Base-by-base conservation (phyloP, 768 basidiomycete genomes). In the Pulveroboletus sp. region DNA sequence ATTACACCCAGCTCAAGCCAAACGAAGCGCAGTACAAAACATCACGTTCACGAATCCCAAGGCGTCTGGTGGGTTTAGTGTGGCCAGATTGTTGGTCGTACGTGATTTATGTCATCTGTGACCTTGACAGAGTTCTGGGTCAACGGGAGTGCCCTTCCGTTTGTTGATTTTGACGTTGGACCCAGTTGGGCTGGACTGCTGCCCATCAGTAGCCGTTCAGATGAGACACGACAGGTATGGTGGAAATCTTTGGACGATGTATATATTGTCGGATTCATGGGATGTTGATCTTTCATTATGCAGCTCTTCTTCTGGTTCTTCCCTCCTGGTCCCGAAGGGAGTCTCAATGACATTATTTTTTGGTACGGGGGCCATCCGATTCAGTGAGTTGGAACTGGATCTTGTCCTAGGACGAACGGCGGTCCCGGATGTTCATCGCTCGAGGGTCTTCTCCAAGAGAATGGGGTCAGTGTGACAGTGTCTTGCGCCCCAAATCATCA, bases 241-340 rank as follows among this genome's bases (percentile, higher is more conserved):
- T 26, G 5, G 5, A 26, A 8, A 13, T 26, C 4, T 7, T 3
- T 24, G 28, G 33, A 10, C 15, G 6, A 5, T 18, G 17, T 21
- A 1, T 8, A 2, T 2, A 8, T 7, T 8, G 2, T 10, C 17
- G 21, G 2, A 17, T 8, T 39, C 9, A 11, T 2, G 18, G 18
- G 4, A 46, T 27, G 15, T 15, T 43, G 28, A 49, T n/a, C 5
- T 13, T 27, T n/a, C 11, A 8, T 10, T 15, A 5, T 32, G 0
- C 47, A 89, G 84, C 75, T 88, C 14, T 89, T 84, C 72, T 89
- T 89, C 70, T 89, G 87, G 86, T 84, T 87, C 68, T 89, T 87
- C 72, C 87, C 87, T 47, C 84, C 86, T 2, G 86, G 84, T 4
- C 83, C 84, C 0, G 70, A 80, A 57, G 87, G 86, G 17, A 84